Conservation (phyloP, 805 yeast genomes). For the Sungouiozyma ichnusensis region DNA sequence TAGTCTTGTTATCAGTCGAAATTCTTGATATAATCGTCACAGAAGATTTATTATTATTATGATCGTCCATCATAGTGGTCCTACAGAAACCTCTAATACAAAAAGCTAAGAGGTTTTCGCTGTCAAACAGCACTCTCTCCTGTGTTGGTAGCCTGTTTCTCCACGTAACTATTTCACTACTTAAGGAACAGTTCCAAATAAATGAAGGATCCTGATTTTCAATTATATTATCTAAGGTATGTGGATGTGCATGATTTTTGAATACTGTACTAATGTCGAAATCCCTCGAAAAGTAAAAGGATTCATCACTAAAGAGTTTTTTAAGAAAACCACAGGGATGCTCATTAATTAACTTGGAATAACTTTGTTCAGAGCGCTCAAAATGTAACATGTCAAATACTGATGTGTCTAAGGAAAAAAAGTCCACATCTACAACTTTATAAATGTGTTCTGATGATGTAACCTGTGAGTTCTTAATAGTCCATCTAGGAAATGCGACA, state of each 20-base stretch:
- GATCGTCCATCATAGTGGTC: conserved; percentile 32
- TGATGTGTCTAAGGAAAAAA: conserved; percentile 51
- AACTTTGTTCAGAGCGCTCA: conserved; percentile 17
- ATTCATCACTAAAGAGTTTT: conserved; percentile 69
- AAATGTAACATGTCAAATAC: conserved; percentile 36
- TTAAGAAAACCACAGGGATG: conserved; percentile 77
- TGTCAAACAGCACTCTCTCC: conserved; percentile 51
- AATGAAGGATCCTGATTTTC: conserved; percentile 59
- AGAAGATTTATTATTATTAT: conserved; percentile 22
- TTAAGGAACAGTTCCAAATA: conserved; percentile 86
- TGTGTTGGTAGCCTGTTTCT: conserved; percentile 53
- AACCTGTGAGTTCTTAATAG: conserved; percentile 9
- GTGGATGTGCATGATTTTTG: conserved; percentile 55
- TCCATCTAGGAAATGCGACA: conserved; percentile 47
- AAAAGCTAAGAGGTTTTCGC: conserved; percentile 64
- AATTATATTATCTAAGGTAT: conserved; percentile 29
- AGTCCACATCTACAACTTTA: conserved; percentile 49
- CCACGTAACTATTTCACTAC: conserved; percentile 65
- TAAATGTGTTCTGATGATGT: conserved; percentile 40
- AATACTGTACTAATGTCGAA: conserved; percentile 78
- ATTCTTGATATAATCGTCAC: conserved; percentile 81
- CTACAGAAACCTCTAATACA: conserved; percentile 89
- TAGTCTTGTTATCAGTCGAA: conserved; percentile 82
- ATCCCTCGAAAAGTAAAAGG: conserved; percentile 81
- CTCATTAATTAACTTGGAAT: conserved; percentile 31